Evolutionary conservation across 805 yeast genomes (phyloP), one percentile per base, ranked within the genome.

Genomic region (Starmera amethionina): DNA sequence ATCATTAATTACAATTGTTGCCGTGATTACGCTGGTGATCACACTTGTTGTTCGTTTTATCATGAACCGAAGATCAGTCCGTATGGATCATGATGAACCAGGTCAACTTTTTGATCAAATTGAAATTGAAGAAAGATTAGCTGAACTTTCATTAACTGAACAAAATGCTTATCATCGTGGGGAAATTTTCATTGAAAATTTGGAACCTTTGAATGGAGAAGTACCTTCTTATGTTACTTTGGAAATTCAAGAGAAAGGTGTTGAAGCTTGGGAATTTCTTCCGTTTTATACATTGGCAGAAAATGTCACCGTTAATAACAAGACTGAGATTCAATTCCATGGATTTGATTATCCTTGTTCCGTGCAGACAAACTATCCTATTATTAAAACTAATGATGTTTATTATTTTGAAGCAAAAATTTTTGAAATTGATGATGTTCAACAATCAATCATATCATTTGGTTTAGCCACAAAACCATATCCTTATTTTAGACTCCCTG

Each of bases 401-500:
- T 38, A 45, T 7, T 89, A 90, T 63, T 87, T 82, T 65, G 97
- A 89, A 56, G 75, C 81, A 33, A 93, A 93, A 54, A 72, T 93
- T 2, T 88, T 77, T 60, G 87, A 82, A 32, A 53, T 79, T 19
- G 77, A 79, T 8, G 67, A 74, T 40, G 77, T 82, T 2, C 56
- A 50, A n/a, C 62, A 57, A 34, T 60, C 74, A 0, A 42, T 63
- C 0, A 65, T 90, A 1, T 76, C 95, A 0, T 67, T 93, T 15
- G 98, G 98, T 0, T 54, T 93, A 4, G 72, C 89, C 1, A 76
- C 94, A 0, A 75, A 78, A 46, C 98, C 98, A 7, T 93, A 93
- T 54, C 98, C 98, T 2, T 78, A 82, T 61, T 93, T 93, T 62
- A 69, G 97, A 49, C 65, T 93, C 32, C 97, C 98, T 0, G 98